Base-by-base conservation (phyloP, 2,329 filamentous ascomycete species). In the Paraphaeosphaeria sporulosa region DNA sequence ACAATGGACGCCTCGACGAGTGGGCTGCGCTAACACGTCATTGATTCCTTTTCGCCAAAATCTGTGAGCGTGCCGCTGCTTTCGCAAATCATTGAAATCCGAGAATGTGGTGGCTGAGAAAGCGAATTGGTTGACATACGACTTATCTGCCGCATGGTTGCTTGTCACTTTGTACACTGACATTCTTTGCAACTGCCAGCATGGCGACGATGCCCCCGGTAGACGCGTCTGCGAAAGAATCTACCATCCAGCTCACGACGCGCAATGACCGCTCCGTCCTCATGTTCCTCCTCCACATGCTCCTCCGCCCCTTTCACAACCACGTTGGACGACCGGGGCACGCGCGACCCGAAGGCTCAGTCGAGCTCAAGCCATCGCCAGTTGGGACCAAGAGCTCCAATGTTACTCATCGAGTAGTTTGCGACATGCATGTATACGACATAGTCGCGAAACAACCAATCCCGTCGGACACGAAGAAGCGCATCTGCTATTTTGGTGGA, bases 401-500 rank as follows among this genome's bases (percentile, higher is more conserved):
- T 9, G 67, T 82, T n/a, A 64, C 62, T 5, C 78, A 84, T 62
- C 75, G 80, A 9, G 71, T 67, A 49, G 75, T 82, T 13, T 77
- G 79, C 43, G 79, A 75, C 48, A 78, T 84, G 13, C 78, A 78
- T 63, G 72, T 84, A 21, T 85, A 84, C 71, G 81, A 83, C 52
- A 61, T 84, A 5, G 48, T 66, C 10, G 64, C 75, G 4, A 70
- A 69, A 2, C 64, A 61, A 1, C 50, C 59, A 17, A 12, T 55
- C 0, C 44, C 53, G 5, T 63, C 63, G 46, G 55, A 58, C 27
- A 58, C 59, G 13, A 69, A 58, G 23, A 78, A 75, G 61, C 71
- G 77, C 4, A 73, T 88, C 25, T 82, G 85, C 61, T 88, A 87
- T 60, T 86, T 86, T 62, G 79, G 79, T 0, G 86, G 86, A 1